Evolutionary conservation across 495 filamentous ascomycete species (phyloP).

Genomic region (Penicillium argentinense): DNA sequence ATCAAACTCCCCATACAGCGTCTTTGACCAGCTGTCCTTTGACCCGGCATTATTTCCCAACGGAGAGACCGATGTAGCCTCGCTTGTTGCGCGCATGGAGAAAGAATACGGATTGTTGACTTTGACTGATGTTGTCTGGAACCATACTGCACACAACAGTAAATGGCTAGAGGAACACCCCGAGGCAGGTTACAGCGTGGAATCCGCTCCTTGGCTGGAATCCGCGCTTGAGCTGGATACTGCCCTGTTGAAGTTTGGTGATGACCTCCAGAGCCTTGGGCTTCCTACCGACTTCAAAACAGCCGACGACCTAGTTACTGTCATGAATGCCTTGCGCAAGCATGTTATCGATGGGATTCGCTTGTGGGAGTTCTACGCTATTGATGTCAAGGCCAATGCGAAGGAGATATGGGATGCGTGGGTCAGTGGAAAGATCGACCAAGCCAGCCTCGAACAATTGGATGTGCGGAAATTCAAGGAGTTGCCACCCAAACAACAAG

Average conservation of each 20-base stretch:
- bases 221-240: conserved; percentile 86
- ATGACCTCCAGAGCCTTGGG: conserved; percentile 62
- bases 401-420: conserved; percentile 69
- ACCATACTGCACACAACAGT: conserved; percentile 96
- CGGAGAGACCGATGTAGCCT: conserved; percentile 79
- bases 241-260: conserved; percentile 74
- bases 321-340: conserved; percentile 83
- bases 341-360: conserved; percentile 72
- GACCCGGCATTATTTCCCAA: conserved; percentile 80
- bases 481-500: conserved; percentile 59
- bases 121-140: conserved; percentile 96
- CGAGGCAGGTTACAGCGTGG: conserved; percentile 92
- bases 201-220: conserved; percentile 90
- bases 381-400: conserved; percentile 74
- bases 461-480: conserved; percentile 46
- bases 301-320: conserved; percentile 70
- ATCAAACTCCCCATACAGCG: conserved; percentile 96
- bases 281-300: conserved; percentile 72
- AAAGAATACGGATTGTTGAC: conserved; percentile 80
- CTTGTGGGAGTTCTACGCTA: conserved; percentile 91
- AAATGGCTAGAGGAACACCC: conserved; percentile 93
- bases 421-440: conserved; percentile 53
- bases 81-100: conserved; percentile 78
- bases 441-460: conserved; percentile 35
- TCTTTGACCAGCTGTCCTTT: conserved; percentile 88